Evolutionary conservation across 139 green algal species (phyloP).

Genomic region (Tetraselmis chui): DNA sequence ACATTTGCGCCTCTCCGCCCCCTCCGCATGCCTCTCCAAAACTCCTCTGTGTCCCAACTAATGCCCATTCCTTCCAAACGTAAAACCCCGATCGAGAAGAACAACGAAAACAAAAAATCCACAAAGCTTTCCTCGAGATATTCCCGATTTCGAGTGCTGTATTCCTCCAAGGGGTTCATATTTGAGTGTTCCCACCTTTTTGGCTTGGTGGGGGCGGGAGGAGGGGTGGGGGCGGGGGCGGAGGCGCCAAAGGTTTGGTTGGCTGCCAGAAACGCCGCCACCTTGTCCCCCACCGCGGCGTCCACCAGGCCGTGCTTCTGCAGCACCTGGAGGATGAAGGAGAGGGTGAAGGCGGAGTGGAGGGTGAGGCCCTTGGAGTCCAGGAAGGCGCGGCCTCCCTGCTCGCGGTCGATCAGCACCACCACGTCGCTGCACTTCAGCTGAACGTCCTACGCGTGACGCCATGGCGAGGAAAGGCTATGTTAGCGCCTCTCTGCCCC

Average conservation of each 20-base stretch:
- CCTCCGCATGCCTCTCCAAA: too few relatives aligned
- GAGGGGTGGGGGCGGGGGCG: constrained; percentile 16
- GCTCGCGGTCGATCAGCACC: constrained; percentile 97
- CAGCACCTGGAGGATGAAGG: constrained; percentile 40
- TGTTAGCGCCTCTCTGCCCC: not conserved
- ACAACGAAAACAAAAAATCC: too few relatives aligned
- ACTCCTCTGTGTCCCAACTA: too few relatives aligned
- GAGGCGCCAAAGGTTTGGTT: constrained; percentile 76
- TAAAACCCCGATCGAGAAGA: too few relatives aligned
- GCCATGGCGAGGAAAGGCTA: not conserved
- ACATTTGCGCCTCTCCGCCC: too few relatives aligned
- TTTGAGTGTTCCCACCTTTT: constrained; percentile 28
- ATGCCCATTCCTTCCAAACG: too few relatives aligned
- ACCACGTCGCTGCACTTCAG: constrained; percentile 82
- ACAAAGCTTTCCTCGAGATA: too few relatives aligned
- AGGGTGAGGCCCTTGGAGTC: constrained; percentile 62
- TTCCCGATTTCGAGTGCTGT: too few relatives aligned
- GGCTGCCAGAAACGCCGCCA: constrained; percentile 77
- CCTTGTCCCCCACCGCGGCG: constrained; percentile 43
- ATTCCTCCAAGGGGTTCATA: too few relatives aligned
- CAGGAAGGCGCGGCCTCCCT: constrained; percentile 81
- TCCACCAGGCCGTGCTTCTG: constrained; percentile 49
- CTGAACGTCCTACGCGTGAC: constrained; percentile 31
- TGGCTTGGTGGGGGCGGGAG: constrained; percentile 23
- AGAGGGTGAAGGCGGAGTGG: constrained; percentile 70